These are phyloP conservation scores for Salvia hispanica DNA, from an alignment of 257 asterid species.

Conservation along the genomic window DNA sequence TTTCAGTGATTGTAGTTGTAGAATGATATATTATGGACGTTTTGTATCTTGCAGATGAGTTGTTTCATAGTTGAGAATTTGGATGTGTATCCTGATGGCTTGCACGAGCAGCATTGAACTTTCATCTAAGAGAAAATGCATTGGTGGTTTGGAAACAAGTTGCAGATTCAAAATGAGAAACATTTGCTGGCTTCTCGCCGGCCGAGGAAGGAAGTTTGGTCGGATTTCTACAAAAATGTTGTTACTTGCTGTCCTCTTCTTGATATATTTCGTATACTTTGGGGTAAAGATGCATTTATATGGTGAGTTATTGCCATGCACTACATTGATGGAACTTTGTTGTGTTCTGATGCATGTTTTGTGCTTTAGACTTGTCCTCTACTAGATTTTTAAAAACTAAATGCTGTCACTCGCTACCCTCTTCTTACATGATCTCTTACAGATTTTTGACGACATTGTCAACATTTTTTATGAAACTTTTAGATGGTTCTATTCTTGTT, in stretches of 20 bases:
- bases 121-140: conserved; percentile 53
- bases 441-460: neutral
- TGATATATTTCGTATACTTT: conserved; percentile 56
- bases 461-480: neutral
- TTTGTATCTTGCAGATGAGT: conserved; percentile 48
- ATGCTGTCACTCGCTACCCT: neutral
- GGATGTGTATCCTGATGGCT: conserved; percentile 55
- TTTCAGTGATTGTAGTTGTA: neutral
- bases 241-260: conserved; percentile 56
- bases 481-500: conserved; percentile 4
- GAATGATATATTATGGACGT: neutral
- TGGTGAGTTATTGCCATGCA: conserved; percentile 48
- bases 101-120: conserved; percentile 43
- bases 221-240: conserved; percentile 52
- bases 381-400: conserved; percentile 5
- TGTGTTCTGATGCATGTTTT: neutral
- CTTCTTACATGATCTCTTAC: neutral
- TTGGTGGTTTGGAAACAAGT: conserved; percentile 41
- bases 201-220: conserved; percentile 59
- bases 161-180: conserved; percentile 45
- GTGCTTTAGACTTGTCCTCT: neutral
- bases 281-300: conserved; percentile 66
- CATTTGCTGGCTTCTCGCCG: conserved; percentile 48
- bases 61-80: conserved; percentile 35
- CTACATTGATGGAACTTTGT: neutral